phyloP scores from a whole-genome alignment of 768 basidiomycete species.

The Tricholomella constricta region DNA sequence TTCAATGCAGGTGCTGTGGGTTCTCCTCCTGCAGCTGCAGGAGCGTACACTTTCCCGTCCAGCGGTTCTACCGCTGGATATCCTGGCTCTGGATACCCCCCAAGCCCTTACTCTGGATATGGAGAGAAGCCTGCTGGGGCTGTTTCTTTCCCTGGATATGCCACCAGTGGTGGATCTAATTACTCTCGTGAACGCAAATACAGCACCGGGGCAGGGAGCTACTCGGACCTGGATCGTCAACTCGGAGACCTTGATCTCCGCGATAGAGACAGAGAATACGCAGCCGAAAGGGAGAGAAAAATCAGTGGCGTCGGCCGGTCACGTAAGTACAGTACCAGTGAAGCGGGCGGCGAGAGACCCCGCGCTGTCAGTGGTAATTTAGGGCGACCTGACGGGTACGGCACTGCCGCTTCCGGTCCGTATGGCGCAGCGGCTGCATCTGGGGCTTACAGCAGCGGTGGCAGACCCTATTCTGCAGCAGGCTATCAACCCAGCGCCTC shows the following conservation, averaged over 20 bases:
- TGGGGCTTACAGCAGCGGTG: conserved; percentile 33
- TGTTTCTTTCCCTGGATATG: conserved; percentile 20
- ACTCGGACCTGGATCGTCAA: conserved; percentile 41
- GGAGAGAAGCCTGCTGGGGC: conserved; percentile 17
- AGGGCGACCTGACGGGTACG: conserved; percentile 30
- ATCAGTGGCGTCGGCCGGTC: conserved; percentile 38
- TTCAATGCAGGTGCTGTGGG: conserved; percentile 43
- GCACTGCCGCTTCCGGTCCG: conserved; percentile 25
- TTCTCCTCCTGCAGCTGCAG: conserved; percentile 18
- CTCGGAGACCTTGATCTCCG: conserved; percentile 44
- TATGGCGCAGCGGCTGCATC: conserved; percentile 30
- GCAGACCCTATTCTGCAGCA: conserved; percentile 18
- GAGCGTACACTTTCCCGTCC: conserved; percentile 33
- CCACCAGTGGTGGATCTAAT: conserved; percentile 24
- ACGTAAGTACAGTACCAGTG: conserved; percentile 47
- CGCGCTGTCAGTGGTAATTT: conserved; percentile 43
- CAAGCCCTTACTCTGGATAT: conserved; percentile 26
- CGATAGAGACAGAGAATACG: conserved; percentile 34
- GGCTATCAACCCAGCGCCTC: conserved; percentile 18
- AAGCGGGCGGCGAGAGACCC: conserved; percentile 35
- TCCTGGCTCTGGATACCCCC: conserved; percentile 26
- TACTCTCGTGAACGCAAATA: conserved; percentile 34
- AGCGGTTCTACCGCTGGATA: conserved; percentile 22
- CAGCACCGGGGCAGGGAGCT: conserved; percentile 26
- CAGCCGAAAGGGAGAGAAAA: conserved; percentile 35